Evolutionary conservation across 164 flowering plant species (phyloP).

Genomic region (Malania oleifera): DNA sequence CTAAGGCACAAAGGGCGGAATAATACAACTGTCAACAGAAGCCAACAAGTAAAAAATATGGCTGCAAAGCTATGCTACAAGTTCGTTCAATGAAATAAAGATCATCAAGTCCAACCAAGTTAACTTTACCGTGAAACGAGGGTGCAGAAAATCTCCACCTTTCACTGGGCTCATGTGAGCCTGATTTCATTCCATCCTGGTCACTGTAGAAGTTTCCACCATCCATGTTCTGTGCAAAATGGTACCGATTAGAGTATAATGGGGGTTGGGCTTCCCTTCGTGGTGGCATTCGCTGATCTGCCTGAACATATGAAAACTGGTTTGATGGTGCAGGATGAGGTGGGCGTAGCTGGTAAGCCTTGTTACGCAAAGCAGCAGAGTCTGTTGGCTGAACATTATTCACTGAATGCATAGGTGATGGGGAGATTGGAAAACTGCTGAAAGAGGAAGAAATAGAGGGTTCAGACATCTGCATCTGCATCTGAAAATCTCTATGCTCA

Average conservation of each 20-base stretch:
- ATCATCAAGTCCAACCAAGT: neutral
- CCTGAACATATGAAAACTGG: constrained; percentile 72
- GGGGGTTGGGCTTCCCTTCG: constrained; percentile 52
- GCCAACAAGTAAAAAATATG: neutral
- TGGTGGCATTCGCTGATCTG: constrained; percentile 46
- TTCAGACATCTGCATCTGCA: constrained; percentile 31
- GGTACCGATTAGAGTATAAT: constrained; percentile 32
- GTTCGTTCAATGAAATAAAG: neutral
- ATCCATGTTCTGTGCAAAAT: constrained; percentile 31
- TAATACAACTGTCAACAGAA: neutral
- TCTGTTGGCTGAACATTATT: constrained; percentile 32
- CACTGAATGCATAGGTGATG: constrained; percentile 24
- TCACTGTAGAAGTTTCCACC: constrained; percentile 40
- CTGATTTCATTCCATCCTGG: constrained; percentile 43
- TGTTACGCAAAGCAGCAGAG: constrained; percentile 32
- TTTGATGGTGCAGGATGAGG: constrained; percentile 65
- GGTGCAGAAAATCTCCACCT: constrained; percentile 47
- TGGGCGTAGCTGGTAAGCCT: constrained; percentile 53
- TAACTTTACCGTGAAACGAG: constrained; percentile 46
- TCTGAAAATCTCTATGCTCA: constrained; percentile 36
- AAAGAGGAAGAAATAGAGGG: constrained; percentile 28
- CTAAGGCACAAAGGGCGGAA: constrained; percentile 21
- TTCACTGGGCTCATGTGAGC: constrained; percentile 43
- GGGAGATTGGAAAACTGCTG: constrained; percentile 22
- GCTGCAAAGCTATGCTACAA: neutral